phyloP scores from a whole-genome alignment of 2,329 filamentous ascomycete genomes.

The Aureobasidium sp. region DNA sequence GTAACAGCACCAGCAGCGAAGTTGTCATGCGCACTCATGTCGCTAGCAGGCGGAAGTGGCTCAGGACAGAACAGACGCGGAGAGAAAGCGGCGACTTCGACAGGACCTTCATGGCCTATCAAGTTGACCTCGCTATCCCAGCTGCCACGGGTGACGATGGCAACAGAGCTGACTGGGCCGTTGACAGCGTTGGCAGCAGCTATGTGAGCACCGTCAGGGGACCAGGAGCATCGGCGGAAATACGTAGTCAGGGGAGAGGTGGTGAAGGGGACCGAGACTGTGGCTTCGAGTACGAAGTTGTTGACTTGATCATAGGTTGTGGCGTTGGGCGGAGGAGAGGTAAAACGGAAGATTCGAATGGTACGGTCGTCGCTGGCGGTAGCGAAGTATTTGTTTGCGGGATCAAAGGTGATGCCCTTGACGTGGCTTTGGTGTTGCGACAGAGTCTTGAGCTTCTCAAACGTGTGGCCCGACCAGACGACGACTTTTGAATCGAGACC shows the following conservation, averaged over 20 bases:
- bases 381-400: constrained; percentile 98
- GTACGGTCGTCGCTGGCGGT: constrained; percentile 95
- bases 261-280: constrained; percentile 77
- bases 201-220: constrained; percentile 92
- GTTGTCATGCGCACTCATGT: constrained; percentile 40
- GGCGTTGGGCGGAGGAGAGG: constrained; percentile 80
- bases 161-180: constrained; percentile 91
- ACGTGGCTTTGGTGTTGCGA: constrained; percentile 94
- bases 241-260: constrained; percentile 94
- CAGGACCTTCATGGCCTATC: constrained; percentile 93
- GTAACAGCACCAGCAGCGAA: constrained; percentile 56
- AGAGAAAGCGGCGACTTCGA: constrained; percentile 95
- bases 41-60: constrained; percentile 48
- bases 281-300: constrained; percentile 93
- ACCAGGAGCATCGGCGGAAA: constrained; percentile 95
- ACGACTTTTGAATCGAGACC: constrained; percentile 97
- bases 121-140: constrained; percentile 98
- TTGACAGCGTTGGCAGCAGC: constrained; percentile 96
- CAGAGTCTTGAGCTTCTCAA: constrained; percentile 93
- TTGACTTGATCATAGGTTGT: constrained; percentile 92
- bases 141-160: constrained; percentile 82
- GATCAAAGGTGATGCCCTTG: constrained; percentile 97
- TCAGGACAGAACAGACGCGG: constrained; percentile 77
- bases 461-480: constrained; percentile 95
- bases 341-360: constrained; percentile 95